These are phyloP conservation scores for Amanita pseudoporphyria DNA, from an alignment of 768 basidiomycete species.

Conservation along the genomic window DNA sequence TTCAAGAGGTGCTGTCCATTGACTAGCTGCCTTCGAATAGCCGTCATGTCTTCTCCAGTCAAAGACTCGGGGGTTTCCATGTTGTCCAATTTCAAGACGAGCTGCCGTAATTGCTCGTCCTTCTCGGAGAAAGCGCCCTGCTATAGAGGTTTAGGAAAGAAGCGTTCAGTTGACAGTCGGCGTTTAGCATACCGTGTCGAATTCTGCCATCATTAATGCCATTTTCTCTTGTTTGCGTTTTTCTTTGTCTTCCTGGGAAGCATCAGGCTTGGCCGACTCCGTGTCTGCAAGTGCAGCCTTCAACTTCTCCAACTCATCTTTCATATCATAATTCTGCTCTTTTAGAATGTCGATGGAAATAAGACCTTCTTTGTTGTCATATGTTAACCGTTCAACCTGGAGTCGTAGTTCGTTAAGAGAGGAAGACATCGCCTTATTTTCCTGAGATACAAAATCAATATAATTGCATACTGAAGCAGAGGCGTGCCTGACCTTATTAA, in stretches of 20 bases:
- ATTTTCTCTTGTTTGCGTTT: constrained; percentile 99
- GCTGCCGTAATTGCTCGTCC: constrained; percentile 83
- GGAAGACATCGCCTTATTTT: constrained; percentile 89
- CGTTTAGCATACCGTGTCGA: constrained; percentile 67
- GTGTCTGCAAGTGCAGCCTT: constrained; percentile 70
- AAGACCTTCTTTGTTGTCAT: constrained; percentile 90
- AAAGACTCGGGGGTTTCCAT: constrained; percentile 62
- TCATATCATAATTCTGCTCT: constrained; percentile 86
- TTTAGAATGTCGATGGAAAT: constrained; percentile 93
- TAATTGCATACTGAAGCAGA: background rate
- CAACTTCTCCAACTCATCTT: constrained; percentile 83
- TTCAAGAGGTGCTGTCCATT: constrained; percentile 82
- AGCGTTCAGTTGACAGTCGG: background rate
- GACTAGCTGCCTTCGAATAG: constrained; percentile 79
- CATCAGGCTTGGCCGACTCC: constrained; percentile 74
- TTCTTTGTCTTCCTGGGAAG: constrained; percentile 93
- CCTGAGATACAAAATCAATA: constrained; percentile 31
- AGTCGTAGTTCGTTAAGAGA: constrained; percentile 90
- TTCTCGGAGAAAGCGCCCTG: constrained; percentile 94
- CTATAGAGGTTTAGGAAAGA: constrained; percentile 25
- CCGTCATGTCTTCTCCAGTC: constrained; percentile 66
- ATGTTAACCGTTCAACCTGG: constrained; percentile 85
- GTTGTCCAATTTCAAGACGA: constrained; percentile 76
- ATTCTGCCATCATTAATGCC: constrained; percentile 99
- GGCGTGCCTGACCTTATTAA: constrained; percentile 51